phyloP scores from a whole-genome alignment of 2,329 filamentous ascomycete species.

The Colletotrichum kahawae region DNA sequence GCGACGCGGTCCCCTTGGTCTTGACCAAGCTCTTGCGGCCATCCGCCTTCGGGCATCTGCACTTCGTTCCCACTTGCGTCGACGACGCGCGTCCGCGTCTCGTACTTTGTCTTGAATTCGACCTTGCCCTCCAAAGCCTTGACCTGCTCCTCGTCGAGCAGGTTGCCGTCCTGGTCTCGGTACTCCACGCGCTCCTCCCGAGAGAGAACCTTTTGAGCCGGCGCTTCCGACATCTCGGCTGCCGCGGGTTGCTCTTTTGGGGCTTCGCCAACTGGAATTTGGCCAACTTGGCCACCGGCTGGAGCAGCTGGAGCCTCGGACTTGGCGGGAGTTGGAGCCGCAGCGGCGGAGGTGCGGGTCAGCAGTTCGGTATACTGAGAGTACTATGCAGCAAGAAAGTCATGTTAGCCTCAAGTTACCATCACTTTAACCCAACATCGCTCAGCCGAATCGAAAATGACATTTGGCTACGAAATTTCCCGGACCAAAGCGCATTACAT shows the following conservation, averaged over 20 bases:
- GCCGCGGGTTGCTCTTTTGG: conserved; percentile 32
- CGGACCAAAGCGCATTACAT: background rate
- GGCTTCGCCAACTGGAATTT: conserved; percentile 30
- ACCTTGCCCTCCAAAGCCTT: conserved; percentile 88
- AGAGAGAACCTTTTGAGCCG: conserved; percentile 54
- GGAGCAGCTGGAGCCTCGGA: conserved; percentile 12
- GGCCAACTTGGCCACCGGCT: conserved; percentile 23
- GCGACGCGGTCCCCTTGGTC: conserved; percentile 49
- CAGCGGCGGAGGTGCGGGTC: background rate
- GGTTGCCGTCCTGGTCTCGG: conserved; percentile 90
- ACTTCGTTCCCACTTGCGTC: conserved; percentile 83
- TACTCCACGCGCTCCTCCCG: conserved; percentile 90
- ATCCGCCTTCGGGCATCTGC: conserved; percentile 45
- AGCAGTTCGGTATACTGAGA: conserved; percentile 14
- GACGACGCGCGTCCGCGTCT: conserved; percentile 87
- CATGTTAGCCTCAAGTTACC: background rate
- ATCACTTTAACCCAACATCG: background rate
- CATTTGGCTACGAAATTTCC: conserved; percentile 9
- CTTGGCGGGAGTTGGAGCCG: conserved; percentile 7
- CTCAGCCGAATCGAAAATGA: conserved; percentile 1
- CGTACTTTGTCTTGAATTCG: conserved; percentile 93
- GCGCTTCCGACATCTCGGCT: conserved; percentile 51
- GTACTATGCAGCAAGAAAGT: conserved; percentile 12
- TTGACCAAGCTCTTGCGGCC: conserved; percentile 29
- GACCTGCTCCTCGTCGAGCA: conserved; percentile 85